Conservation (phyloP, 2,329 filamentous ascomycete genomes). For the Aureobasidium uvarum region DNA sequence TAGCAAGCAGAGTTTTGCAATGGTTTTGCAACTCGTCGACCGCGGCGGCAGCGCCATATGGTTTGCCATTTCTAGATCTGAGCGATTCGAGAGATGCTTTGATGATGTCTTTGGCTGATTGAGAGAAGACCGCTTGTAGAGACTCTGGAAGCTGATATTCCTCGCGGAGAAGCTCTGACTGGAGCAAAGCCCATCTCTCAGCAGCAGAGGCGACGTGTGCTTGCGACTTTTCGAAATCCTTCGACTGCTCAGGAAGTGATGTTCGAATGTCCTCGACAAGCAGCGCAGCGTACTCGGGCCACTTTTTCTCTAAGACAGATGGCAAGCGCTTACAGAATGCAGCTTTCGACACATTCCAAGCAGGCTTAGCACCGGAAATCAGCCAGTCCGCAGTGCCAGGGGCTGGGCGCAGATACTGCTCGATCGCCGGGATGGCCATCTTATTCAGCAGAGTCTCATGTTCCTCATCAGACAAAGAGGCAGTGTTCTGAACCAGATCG, state of each 20-base stretch:
- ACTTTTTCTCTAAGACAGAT: slow-evolving; percentile 52
- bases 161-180: slow-evolving; percentile 41
- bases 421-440: slow-evolving; percentile 53
- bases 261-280: slow-evolving; percentile 67
- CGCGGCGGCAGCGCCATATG: slow-evolving; percentile 62
- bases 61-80: slow-evolving; percentile 59
- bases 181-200: slow-evolving; percentile 61
- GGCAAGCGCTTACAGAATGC: slow-evolving; percentile 21
- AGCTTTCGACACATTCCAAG: slow-evolving; percentile 43
- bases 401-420: slow-evolving; percentile 53
- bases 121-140: slow-evolving; percentile 33
- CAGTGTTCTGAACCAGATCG: slow-evolving; percentile 45
- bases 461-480: slow-evolving; percentile 45
- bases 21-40: slow-evolving; percentile 54
- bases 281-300: slow-evolving; percentile 60
- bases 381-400: slow-evolving; percentile 51
- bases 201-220: slow-evolving; percentile 64
- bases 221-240: slow-evolving; percentile 72
- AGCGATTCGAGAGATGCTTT: slow-evolving; percentile 52
- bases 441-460: slow-evolving; percentile 47
- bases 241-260: slow-evolving; percentile 78
- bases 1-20: slow-evolving; percentile 44
- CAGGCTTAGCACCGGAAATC: slow-evolving; percentile 48
- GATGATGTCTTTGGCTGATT: slow-evolving; percentile 47
- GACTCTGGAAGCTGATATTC: slow-evolving; percentile 32